phyloP scores from a whole-genome alignment of 2,329 filamentous ascomycete genomes.

The Endocalyx cinctus region DNA sequence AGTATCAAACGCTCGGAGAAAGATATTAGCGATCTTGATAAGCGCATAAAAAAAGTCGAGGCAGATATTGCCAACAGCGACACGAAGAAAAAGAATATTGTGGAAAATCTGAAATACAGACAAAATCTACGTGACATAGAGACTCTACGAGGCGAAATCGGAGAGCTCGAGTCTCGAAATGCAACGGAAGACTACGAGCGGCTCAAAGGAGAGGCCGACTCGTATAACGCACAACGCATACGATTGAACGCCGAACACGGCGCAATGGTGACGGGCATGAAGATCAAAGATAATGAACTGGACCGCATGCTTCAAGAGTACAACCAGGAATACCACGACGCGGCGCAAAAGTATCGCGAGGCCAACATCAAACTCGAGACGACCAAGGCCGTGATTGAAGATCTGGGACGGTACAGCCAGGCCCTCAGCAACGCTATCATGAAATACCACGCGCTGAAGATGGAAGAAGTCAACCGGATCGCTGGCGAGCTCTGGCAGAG shows the following conservation, averaged over 20 bases:
- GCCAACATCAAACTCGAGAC: constrained; percentile 86
- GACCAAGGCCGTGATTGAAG: constrained; percentile 88
- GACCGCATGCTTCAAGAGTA: constrained; percentile 70
- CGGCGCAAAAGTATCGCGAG: constrained; percentile 75
- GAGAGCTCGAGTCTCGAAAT: constrained; percentile 70
- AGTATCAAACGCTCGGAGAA: constrained; percentile 61
- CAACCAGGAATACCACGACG: constrained; percentile 81
- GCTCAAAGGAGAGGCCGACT: constrained; percentile 64
- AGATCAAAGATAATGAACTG: constrained; percentile 79
- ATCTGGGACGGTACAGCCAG: constrained; percentile 74
- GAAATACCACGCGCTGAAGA: constrained; percentile 93
- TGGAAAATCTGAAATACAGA: constrained; percentile 83
- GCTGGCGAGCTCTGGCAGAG: constrained; percentile 94
- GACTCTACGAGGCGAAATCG: constrained; percentile 63
- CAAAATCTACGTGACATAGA: constrained; percentile 67
- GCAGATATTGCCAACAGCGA: constrained; percentile 75
- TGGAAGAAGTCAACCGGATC: constrained; percentile 96
- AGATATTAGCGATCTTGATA: constrained; percentile 63
- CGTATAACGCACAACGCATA: constrained; percentile 64
- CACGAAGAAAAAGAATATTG: constrained; percentile 78
- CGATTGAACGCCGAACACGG: constrained; percentile 68
- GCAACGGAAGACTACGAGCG: constrained; percentile 77
- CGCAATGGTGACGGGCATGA: constrained; percentile 71
- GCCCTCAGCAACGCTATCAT: constrained; percentile 96
- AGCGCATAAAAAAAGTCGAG: constrained; percentile 71